Evolutionary conservation across 306 rosid species (phyloP).

Genomic region (Sphenostylis stenocarpa): DNA sequence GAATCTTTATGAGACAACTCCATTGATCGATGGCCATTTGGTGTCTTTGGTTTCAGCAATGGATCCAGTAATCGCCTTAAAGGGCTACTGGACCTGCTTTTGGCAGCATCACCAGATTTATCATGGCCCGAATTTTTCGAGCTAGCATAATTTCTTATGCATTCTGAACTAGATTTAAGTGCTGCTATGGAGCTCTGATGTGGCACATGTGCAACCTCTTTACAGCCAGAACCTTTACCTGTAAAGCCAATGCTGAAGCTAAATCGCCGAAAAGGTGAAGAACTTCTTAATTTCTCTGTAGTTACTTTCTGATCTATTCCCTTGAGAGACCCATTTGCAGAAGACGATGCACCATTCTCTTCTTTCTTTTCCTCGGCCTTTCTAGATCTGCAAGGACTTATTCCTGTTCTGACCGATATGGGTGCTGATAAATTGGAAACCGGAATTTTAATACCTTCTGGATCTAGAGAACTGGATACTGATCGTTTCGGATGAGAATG

Average conservation of each 20-base stretch:
- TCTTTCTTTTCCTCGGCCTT: constrained; percentile 44
- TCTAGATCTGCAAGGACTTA: constrained; percentile 56
- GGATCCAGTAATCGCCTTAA: constrained; percentile 89
- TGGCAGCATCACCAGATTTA: constrained; percentile 48
- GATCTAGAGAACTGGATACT: constrained; percentile 35
- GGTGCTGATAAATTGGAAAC: constrained; percentile 41
- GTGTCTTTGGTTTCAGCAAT: constrained; percentile 69
- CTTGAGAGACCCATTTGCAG: constrained; percentile 38
- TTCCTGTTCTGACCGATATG: constrained; percentile 36
- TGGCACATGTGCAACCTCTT: constrained; percentile 51
- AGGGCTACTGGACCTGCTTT: constrained; percentile 86
- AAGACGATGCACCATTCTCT: constrained; percentile 32
- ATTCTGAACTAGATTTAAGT: constrained; percentile 46
- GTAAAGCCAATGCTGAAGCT: constrained; percentile 57
- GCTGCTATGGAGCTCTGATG: constrained; percentile 43
- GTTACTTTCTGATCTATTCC: constrained; percentile 48
- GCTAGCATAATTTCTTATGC: constrained; percentile 40
- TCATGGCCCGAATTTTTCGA: constrained; percentile 52
- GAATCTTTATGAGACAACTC: constrained; percentile 52
- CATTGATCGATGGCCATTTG: constrained; percentile 41
- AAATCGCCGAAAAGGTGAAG: constrained; percentile 79
- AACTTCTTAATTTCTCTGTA: constrained; percentile 67
- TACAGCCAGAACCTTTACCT: constrained; percentile 56
- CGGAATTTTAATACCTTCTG: constrained; percentile 33
- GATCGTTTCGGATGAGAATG: constrained; percentile 40